These are phyloP conservation scores for Phialophora tarda DNA, from an alignment of 2,329 filamentous ascomycete genomes.

Conservation along the genomic window DNA sequence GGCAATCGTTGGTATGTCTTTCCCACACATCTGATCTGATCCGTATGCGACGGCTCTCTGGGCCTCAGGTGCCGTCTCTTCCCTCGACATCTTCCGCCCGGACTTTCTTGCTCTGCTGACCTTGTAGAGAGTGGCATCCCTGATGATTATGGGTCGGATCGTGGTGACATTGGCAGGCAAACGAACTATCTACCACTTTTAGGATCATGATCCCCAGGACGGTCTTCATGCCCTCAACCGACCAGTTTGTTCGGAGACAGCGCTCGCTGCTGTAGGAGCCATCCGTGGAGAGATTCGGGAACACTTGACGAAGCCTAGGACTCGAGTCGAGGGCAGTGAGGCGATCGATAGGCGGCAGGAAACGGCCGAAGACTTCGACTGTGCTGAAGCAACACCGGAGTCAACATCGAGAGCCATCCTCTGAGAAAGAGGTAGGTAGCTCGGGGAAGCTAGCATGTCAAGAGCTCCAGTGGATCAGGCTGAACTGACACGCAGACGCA, in stretches of 20 bases:
- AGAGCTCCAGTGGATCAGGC: neutral
- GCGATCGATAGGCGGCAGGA: neutral
- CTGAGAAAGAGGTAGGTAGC: neutral
- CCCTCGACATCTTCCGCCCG: neutral
- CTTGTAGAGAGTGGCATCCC: neutral
- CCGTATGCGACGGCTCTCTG: neutral
- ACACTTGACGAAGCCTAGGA: neutral
- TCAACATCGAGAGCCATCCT: no score
- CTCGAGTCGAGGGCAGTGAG: neutral
- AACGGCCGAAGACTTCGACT: neutral
- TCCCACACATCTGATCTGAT: neutral
- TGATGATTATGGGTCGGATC: neutral
- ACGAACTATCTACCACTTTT: neutral
- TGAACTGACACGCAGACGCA: neutral
- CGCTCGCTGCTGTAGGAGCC: neutral
- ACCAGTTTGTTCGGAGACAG: neutral
- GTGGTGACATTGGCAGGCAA: neutral
- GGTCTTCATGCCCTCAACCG: neutral
- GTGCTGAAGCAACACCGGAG: neutral
- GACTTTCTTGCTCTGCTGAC: neutral
- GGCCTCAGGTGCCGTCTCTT: neutral
- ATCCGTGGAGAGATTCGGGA: neutral
- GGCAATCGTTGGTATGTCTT: neutral
- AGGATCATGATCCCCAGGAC: neutral
- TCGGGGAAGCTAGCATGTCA: neutral